Evolutionary conservation across 176 grass and related monocot genomes (phyloP).

Genomic region (Olyra latifolia): DNA sequence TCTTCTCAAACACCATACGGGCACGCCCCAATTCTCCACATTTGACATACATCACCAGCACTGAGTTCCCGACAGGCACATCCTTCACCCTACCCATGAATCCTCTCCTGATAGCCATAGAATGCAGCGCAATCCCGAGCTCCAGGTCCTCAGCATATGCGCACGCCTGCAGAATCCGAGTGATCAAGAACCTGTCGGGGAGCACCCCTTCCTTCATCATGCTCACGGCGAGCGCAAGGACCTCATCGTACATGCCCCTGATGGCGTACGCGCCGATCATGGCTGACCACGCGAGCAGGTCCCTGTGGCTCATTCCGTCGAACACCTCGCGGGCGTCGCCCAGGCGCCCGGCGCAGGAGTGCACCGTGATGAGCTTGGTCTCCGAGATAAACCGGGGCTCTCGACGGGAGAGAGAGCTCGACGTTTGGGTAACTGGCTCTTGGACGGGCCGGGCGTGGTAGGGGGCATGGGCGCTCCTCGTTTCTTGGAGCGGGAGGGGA

Average conservation of each 20-base stretch:
- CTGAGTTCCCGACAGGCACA: conserved; percentile 48
- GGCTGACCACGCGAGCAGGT: conserved; percentile 67
- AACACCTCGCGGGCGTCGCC: conserved; percentile 52
- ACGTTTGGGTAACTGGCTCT: not conserved
- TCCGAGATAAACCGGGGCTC: conserved; percentile 46
- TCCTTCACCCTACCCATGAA: conserved; percentile 39
- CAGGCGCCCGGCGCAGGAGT: conserved; percentile 47
- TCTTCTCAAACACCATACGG: conserved; percentile 39
- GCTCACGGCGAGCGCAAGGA: conserved; percentile 27
- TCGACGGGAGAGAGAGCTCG: not conserved
- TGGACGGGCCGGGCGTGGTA: not conserved
- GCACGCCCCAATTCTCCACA: conserved; percentile 53
- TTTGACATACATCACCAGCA: conserved; percentile 67
- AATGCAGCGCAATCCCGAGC: conserved; percentile 45
- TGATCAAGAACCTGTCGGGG: conserved; percentile 63
- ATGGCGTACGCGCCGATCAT: conserved; percentile 55
- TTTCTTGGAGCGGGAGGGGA: conserved; percentile 32
- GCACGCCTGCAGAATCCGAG: conserved; percentile 58
- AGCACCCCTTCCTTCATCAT: conserved; percentile 46
- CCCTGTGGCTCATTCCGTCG: conserved; percentile 52
- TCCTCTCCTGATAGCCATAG: conserved; percentile 46
- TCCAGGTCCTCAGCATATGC: conserved; percentile 36
- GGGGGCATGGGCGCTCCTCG: conserved; percentile 9
- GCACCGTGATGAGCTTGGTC: conserved; percentile 56
- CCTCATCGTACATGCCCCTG: conserved; percentile 51